These are phyloP conservation scores for Coniferiporia weirii DNA, from an alignment of 1,284 basidiomycete species.

Conservation along the genomic window DNA sequence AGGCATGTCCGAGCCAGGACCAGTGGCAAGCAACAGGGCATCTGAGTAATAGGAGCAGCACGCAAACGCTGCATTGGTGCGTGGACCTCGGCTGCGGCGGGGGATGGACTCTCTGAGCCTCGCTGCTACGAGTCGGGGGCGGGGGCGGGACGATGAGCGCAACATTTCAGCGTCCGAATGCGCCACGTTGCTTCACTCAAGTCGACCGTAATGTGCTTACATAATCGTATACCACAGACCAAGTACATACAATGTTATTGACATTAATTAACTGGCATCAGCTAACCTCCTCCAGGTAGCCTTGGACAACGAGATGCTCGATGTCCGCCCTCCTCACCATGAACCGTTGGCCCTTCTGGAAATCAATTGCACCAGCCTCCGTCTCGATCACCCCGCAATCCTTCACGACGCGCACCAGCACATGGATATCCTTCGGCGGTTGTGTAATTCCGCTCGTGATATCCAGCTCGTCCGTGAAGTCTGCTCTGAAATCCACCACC, in stretches of 20 bases:
- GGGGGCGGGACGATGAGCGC: background rate
- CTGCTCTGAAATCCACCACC: conserved; percentile 79
- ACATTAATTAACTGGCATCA: background rate
- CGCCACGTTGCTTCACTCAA: background rate
- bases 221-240: too few species aligned
- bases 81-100: background rate
- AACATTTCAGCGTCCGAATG: background rate
- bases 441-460: conserved; percentile 71
- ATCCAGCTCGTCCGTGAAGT: conserved; percentile 84
- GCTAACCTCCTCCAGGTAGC: conserved; percentile 73
- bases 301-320: conserved; percentile 88
- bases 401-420: conserved; percentile 69
- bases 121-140: background rate
- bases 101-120: background rate
- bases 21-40: background rate
- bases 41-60: background rate
- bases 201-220: too few species aligned
- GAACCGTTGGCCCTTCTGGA: conserved; percentile 84
- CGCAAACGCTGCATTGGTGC: background rate
- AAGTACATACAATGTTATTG: too few species aligned
- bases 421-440: conserved; percentile 80
- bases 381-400: conserved; percentile 90
- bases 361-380: conserved; percentile 82
- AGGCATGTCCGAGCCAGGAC: background rate
- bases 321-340: conserved; percentile 83